Conservation (phyloP, 352 stramenopile species). For the Phytophthora tubulina region DNA sequence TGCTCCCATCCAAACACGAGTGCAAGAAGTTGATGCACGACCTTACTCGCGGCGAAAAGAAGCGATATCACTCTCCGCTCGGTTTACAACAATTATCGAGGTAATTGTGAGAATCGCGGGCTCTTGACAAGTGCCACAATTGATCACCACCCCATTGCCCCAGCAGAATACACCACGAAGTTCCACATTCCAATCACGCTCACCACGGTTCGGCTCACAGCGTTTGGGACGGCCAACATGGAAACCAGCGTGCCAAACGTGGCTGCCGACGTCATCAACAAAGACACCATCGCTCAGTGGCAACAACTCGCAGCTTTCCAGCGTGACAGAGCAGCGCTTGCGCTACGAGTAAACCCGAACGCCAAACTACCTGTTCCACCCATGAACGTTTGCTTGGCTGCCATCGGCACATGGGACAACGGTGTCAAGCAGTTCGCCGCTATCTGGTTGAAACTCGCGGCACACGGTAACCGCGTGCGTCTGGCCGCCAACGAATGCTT, state of each 20-base stretch:
- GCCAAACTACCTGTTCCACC: slow-evolving; percentile 23
- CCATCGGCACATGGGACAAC: slow-evolving; percentile 53
- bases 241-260: neutral
- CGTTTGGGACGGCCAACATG: slow-evolving; percentile 13
- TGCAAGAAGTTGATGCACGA: slow-evolving; percentile 29
- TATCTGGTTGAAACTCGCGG: slow-evolving; percentile 58
- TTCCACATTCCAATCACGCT: neutral
- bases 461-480: slow-evolving; percentile 76
- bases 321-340: slow-evolving; percentile 1
- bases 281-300: slow-evolving; percentile 15
- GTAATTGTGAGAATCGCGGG: too few relatives aligned
- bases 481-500: slow-evolving; percentile 74
- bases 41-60: neutral
- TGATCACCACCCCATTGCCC: too few relatives aligned
- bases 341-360: slow-evolving; percentile 7
- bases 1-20: slow-evolving; percentile 20
- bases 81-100: too few relatives aligned
- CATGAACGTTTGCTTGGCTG: slow-evolving; percentile 49
- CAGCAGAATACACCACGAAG: too few relatives aligned
- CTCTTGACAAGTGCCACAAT: too few relatives aligned
- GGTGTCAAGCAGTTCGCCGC: slow-evolving; percentile 58
- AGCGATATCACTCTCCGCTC: too few relatives aligned
- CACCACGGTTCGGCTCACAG: neutral
- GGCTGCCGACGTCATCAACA: slow-evolving; percentile 14
- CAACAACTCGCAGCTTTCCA: slow-evolving; percentile 17